A percentile compares a stretch with the other conserved stretches of the same genome.
These are phyloP conservation scores for Claviceps sp. DNA, from an alignment of 2,329 filamentous ascomycete genomes.

Conservation along the genomic window DNA sequence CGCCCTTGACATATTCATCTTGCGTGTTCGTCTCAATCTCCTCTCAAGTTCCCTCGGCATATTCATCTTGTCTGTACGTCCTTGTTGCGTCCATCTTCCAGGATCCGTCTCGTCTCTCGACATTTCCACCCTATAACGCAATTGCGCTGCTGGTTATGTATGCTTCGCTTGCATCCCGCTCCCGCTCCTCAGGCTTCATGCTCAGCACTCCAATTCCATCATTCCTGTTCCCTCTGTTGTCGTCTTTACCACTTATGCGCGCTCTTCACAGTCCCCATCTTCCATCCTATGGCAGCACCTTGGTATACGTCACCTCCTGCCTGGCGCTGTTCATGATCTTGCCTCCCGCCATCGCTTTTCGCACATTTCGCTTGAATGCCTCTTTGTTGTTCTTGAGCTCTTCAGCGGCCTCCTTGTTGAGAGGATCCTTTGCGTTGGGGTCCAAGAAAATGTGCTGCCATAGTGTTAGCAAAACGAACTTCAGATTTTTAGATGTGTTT, in stretches of 20 bases:
- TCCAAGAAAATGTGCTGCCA: conserved; percentile 87
- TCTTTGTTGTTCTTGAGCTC: conserved; percentile 79
- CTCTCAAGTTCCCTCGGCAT: no score
- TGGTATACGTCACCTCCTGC: conserved; percentile 60
- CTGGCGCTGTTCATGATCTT: conserved; percentile 29
- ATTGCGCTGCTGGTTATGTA: no score
- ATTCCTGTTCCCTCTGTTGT: neutral
- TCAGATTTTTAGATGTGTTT: no score
- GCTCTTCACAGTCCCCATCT: neutral
- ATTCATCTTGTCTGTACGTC: no score
- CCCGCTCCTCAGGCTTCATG: neutral
- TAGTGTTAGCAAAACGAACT: conserved; percentile 9
- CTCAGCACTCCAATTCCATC: neutral
- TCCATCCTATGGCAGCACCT: conserved; percentile 51
- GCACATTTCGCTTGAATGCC: conserved; percentile 82
- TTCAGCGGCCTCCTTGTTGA: conserved; percentile 96
- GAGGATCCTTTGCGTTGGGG: conserved; percentile 90
- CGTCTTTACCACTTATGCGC: neutral
- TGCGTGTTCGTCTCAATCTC: neutral
- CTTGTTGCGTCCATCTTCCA: no score
- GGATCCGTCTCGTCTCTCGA: no score
- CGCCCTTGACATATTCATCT: neutral
- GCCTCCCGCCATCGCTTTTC: conserved; percentile 70
- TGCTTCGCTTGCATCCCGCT: neutral
- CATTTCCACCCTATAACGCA: no score